These are phyloP conservation scores for Paramecium sonneborni DNA, from an alignment of 73 alveolate species.

Conservation along the genomic window DNA sequence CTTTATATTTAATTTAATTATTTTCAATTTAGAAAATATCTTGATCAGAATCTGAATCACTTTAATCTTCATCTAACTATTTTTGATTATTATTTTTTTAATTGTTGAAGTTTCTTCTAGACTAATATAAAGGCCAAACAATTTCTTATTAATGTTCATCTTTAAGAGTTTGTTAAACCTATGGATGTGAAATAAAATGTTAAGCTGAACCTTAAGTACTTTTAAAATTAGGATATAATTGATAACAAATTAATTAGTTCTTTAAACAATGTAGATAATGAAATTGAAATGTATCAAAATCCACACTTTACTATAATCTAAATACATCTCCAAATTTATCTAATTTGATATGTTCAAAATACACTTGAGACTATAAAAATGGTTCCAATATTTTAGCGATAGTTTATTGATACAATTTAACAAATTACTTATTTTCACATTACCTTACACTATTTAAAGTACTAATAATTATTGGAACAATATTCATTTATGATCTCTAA, in stretches of 20 bases:
- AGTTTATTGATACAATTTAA: not conserved
- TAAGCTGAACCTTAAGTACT: not conserved
- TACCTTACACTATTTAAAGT: not conserved
- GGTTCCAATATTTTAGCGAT: slow-evolving; percentile 22
- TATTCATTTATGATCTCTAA: not conserved
- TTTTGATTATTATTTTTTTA: not conserved
- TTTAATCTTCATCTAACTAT: slow-evolving; percentile 11
- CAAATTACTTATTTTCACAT: not conserved
- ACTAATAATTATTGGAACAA: not conserved
- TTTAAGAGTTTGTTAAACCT: not conserved
- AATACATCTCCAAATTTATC: not conserved
- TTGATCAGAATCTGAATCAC: slow-evolving; percentile 54
- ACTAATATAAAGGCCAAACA: slow-evolving; percentile 11
- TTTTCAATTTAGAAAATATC: not conserved
- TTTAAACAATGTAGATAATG: slow-evolving; percentile 13
- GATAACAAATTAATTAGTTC: not conserved
- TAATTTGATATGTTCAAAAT: not conserved
- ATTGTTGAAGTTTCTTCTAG: not conserved
- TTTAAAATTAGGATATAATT: not conserved
- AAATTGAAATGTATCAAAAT: not conserved
- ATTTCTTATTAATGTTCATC: slow-evolving; percentile 20
- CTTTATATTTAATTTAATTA: not conserved
- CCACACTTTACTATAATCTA: not conserved
- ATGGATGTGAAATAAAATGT: not conserved
- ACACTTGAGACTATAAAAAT: slow-evolving; percentile 2